Percentiles rank a stretch among this genome's conserved stretches.
phyloP scores from a whole-genome alignment of 2,329 filamentous ascomycete species.

The Rhynchosporium secalis region DNA sequence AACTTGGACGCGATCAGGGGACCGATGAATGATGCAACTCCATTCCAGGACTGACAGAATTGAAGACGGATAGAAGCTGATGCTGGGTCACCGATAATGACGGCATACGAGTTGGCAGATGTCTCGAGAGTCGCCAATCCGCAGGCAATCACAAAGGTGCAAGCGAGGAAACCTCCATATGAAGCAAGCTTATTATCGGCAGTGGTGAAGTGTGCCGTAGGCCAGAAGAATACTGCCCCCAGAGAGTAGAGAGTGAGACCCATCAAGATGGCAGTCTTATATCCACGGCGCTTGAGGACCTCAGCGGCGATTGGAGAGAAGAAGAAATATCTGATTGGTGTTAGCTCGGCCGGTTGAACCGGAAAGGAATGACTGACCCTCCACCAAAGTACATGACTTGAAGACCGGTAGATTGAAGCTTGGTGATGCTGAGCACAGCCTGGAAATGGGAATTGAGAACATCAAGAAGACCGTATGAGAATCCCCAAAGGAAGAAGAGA shows the following conservation, averaged over 20 bases:
- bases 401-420: slow-evolving; percentile 64
- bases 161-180: slow-evolving; percentile 75
- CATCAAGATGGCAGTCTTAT: slow-evolving; percentile 75
- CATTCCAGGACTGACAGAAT: slow-evolving; percentile 74
- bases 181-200: slow-evolving; percentile 55
- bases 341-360: background rate
- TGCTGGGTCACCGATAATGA: slow-evolving; percentile 70
- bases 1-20: slow-evolving; percentile 72
- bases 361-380: slow-evolving; percentile 39
- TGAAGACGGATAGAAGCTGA: slow-evolving; percentile 75
- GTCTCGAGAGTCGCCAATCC: slow-evolving; percentile 77
- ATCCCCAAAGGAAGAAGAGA: slow-evolving; percentile 84
- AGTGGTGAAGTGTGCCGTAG: slow-evolving; percentile 66
- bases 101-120: slow-evolving; percentile 71
- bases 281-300: slow-evolving; percentile 71
- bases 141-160: slow-evolving; percentile 72
- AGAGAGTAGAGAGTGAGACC: slow-evolving; percentile 73
- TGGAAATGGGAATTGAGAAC: slow-evolving; percentile 75
- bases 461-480: slow-evolving; percentile 84
- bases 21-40: slow-evolving; percentile 70
- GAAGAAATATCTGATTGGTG: slow-evolving; percentile 54
- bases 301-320: slow-evolving; percentile 67
- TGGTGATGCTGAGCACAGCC: slow-evolving; percentile 56
- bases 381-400: slow-evolving; percentile 72
- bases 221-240: slow-evolving; percentile 83